phyloP scores from a whole-genome alignment of 805 yeast species.

The Candida endomychidarum region DNA sequence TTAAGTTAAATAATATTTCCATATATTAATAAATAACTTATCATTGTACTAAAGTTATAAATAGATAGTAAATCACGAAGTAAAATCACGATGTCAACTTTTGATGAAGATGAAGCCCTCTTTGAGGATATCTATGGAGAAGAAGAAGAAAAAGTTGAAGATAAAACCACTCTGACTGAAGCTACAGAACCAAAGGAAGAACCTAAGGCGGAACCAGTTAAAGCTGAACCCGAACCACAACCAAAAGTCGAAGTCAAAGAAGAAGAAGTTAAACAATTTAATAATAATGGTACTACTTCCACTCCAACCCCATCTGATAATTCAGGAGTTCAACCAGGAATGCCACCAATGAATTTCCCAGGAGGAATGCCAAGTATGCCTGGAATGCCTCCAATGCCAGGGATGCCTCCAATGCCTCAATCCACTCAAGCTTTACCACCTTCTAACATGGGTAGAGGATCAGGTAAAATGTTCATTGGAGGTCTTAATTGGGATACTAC shows the following conservation, averaged over 20 bases:
- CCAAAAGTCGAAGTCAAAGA: constrained; percentile 1
- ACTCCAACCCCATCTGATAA: neutral
- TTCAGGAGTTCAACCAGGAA: constrained; percentile 8
- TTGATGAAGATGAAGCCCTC: constrained; percentile 91
- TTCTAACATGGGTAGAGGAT: constrained; percentile 50
- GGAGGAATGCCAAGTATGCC: constrained; percentile 14
- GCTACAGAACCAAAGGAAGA: neutral
- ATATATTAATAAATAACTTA: constrained; percentile 11
- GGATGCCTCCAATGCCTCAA: constrained; percentile 16
- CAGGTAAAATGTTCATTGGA: constrained; percentile 92
- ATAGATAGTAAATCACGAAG: constrained; percentile 3
- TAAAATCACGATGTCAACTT: constrained; percentile 27
- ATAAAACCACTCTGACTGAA: constrained; percentile 13
- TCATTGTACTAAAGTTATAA: constrained; percentile 1
- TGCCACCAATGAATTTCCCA: constrained; percentile 2
- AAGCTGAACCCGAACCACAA: constrained; percentile 7
- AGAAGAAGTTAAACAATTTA: neutral
- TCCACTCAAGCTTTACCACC: constrained; percentile 18
- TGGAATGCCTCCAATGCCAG: constrained; percentile 18
- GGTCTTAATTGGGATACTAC: constrained; percentile 98
- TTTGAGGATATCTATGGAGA: constrained; percentile 80
- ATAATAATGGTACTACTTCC: constrained; percentile 4
- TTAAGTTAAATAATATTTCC: constrained; percentile 10
- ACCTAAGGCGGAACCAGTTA: neutral
- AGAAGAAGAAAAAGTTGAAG: constrained; percentile 12